Evolutionary conservation across 116 monocot genomes (phyloP).

Genomic region (Posidonia oceanica): DNA sequence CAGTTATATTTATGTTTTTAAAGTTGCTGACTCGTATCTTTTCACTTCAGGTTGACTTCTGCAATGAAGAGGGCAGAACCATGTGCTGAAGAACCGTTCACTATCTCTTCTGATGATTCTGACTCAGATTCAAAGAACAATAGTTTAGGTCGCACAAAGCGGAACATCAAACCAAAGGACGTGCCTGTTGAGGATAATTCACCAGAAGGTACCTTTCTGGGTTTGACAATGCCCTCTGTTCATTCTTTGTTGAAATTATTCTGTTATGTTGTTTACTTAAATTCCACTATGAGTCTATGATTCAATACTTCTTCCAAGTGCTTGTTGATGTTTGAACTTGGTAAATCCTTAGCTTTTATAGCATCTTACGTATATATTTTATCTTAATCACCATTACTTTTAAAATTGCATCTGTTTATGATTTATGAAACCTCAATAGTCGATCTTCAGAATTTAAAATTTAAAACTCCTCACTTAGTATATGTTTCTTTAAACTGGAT

Average conservation of each 20-base stretch:
- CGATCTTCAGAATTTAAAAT: too few relatives aligned
- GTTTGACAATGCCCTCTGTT: neutral
- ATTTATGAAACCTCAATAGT: neutral
- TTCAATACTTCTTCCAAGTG: too few relatives aligned
- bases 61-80: slow-evolving; percentile 2
- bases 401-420: neutral
- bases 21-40: too few relatives aligned
- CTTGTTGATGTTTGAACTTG: too few relatives aligned
- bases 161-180: neutral
- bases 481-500: too few relatives aligned
- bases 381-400: too few relatives aligned
- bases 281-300: neutral
- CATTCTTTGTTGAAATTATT: neutral
- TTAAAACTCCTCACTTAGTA: neutral
- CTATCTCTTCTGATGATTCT: slow-evolving; percentile 1
- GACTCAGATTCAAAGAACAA: neutral
- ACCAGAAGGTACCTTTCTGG: neutral
- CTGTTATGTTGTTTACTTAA: neutral
- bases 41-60: neutral
- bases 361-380: too few relatives aligned
- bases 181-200: neutral
- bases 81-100: neutral
- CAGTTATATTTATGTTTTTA: too few relatives aligned
- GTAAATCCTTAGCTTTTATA: too few relatives aligned
- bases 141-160: neutral